phyloP scores from a whole-genome alignment of 441 rosid genomes.

The Erodium texanum region DNA sequence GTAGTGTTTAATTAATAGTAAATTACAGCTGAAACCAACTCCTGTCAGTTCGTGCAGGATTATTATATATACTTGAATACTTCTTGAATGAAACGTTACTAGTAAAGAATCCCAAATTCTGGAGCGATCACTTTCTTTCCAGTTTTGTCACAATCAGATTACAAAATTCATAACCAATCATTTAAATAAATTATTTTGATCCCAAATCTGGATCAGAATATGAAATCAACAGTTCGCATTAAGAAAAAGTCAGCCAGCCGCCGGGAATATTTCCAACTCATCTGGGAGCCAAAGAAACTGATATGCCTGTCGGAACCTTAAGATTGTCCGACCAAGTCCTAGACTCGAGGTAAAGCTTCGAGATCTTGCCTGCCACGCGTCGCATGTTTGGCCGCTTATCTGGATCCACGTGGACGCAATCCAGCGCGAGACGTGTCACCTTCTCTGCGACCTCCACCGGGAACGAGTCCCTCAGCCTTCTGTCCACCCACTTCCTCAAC shows the following conservation, averaged over 20 bases:
- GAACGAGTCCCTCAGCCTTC: constrained; percentile 62
- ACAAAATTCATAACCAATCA: background rate
- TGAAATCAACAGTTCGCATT: background rate
- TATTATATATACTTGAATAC: too few relatives aligned
- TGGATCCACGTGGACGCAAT: constrained; percentile 55
- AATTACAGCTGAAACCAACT: constrained; percentile 1
- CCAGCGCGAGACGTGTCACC: constrained; percentile 44
- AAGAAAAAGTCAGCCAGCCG: background rate
- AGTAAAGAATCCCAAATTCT: background rate
- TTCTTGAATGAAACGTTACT: background rate
- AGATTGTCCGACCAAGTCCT: constrained; percentile 42
- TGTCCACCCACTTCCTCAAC: constrained; percentile 62
- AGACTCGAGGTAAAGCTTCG: constrained; percentile 53
- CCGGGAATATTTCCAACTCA: constrained; percentile 22
- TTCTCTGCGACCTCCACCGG: constrained; percentile 62
- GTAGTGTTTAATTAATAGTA: background rate
- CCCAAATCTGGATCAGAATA: background rate
- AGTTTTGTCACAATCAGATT: constrained; percentile 4
- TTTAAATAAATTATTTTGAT: background rate
- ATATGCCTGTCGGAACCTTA: constrained; percentile 38
- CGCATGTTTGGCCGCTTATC: constrained; percentile 67
- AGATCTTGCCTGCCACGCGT: constrained; percentile 68
- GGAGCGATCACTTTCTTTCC: background rate
- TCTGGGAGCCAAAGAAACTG: constrained; percentile 59
- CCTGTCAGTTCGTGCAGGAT: background rate